Evolutionary conservation across 495 filamentous ascomycete species (phyloP), one percentile per base, ranked within the genome.

Genomic region (Xylaria nigripes): DNA sequence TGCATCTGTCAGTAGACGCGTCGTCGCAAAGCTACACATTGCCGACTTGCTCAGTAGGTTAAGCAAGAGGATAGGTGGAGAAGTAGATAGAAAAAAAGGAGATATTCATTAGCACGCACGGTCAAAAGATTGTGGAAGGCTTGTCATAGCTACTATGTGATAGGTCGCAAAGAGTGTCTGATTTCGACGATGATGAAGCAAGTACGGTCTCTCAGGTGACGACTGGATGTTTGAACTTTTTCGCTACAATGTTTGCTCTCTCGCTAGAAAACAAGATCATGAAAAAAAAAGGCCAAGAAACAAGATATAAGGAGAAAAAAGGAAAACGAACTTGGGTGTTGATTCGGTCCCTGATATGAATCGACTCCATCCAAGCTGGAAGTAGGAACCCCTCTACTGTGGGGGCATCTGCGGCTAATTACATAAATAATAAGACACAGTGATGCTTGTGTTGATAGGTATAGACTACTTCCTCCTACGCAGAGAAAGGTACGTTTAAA

Each of bases 41-140:
- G 27, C 27, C 27, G 25, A 10, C 25, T 30, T 23, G 50, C 0
- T 23, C 21, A 15, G 29, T 13, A 29, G 21, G 36, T 18, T 13
- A 41, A 9, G 43, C 8, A 15, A 0, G 47, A 19, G 27, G 30
- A 16, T 0, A 29, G 40, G 50, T 55, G 61, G 54, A 56, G 16
- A 41, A 36, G 29, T 18, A 43, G 40, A 36, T 6, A 13, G 19
- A 47, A 16, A 12, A 8, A 36, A 10, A 45, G 38, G 9, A 43
- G 23, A 16, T 16, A 56, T 48, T 40, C 50, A 51, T 55, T 56
- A 58, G 50, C 34, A 66, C 66, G 64, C 63, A 79, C 81, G 75
- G 48, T 76, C 58, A 67, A 79, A 82, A 48, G 76, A 78, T 53
- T 71, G 71, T 22, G 81, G 79, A 55, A 83, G 78, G 51, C 72